Evolutionary conservation across 495 filamentous ascomycete genomes (phyloP), one percentile per base, ranked within the genome.

Genomic region (Aspergillus kassunensis): DNA sequence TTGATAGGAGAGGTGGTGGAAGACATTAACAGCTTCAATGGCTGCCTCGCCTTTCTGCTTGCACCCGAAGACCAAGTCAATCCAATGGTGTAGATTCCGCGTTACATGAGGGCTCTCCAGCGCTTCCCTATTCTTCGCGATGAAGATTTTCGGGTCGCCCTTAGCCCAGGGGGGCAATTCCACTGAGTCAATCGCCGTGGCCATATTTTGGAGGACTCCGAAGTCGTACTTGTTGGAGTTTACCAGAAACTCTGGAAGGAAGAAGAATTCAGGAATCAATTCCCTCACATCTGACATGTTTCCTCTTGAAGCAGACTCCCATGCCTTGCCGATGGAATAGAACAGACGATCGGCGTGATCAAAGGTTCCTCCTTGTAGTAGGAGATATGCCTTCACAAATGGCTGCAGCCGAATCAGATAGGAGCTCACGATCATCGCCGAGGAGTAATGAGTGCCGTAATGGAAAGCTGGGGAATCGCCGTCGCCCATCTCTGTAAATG

Each of bases 381-480:
- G 76, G n/a, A 97, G 79, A 62, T 91, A 97, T 1, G 95, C 96
- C 59, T 96, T 88, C 45, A 96, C 91, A 65, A 97, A 98, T 0
- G 93, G 93, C 54, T 96, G 92, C 11, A 98, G 74, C 6, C 93
- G 86, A 56, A 97, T 97, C 36, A 98, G 79, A 61, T 96, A 98
- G 0, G 91, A 96, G 24, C 90, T 86, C 20, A 98, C 93, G 45
- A 96, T 97, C 93, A 97, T 98, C 16, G 93, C 95, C 5, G 93
- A 97, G 18, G 95, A 97, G 67, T 97, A 98, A 64, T 98, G 93
- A 6, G 93, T 98, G 34, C 93, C 93, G 62, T 97, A 97, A 66
- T 98, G 95, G 63, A 97, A 98, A 3, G 95, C 86, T 13, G 86
- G 86, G 9, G 80, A 72, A 30, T 80, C 80, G 8, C 82, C 74